Base-by-base conservation (phyloP, 495 filamentous ascomycete genomes). In the Penicillium crystallinum region DNA sequence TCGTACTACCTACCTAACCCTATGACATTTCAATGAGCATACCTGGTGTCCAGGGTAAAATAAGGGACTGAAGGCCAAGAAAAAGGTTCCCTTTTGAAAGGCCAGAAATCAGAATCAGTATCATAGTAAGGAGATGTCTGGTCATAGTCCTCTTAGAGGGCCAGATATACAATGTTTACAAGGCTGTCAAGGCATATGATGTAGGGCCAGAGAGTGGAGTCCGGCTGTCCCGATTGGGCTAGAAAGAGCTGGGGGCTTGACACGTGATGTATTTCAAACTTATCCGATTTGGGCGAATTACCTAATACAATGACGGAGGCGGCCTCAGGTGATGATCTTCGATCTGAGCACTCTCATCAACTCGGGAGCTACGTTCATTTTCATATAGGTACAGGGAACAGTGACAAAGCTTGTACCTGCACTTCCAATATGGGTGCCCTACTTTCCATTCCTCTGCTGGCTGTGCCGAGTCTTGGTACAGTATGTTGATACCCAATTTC, bases 371-470 rank as follows among this genome's bases (percentile, higher is more conserved):
- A 1, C 8, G 25, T 29, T 33, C 36, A 23, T 3, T 43, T 17
- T 3, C 15, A 18, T 10, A 27, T 42, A 17, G 18, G 25, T 18
- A 29, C 22, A 5, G n/a, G n/a, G 22, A 22, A 2, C 31, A 18
- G 22, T 23, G 34, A 29, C 9, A 12, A 6, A 25, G 3, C 29
- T 3, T 0, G 43, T 8, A 29, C 22, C 25, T 33, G 6, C 10
- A 25, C 11, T 33, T 43, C 50, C 33, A 54, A 29, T n/a, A 73
- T 98, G 93, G 93, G 93, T 58, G 93, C 90, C 48, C 77, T 95
- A 58, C 78, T 98, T 31, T 96, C 92, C 44, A 59, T 98, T 12
- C 93, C 95, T 53, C 72, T 98, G 49, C 70, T 98, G 69, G 93
- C 88, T 46, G 58, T 97, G 54, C 93, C 93, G 43, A 88, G 89